Percentiles rank a stretch among this genome's conserved stretches.
Conservation (phyloP, 106 monocot genomes). For the Acanthochlamys bracteata region DNA sequence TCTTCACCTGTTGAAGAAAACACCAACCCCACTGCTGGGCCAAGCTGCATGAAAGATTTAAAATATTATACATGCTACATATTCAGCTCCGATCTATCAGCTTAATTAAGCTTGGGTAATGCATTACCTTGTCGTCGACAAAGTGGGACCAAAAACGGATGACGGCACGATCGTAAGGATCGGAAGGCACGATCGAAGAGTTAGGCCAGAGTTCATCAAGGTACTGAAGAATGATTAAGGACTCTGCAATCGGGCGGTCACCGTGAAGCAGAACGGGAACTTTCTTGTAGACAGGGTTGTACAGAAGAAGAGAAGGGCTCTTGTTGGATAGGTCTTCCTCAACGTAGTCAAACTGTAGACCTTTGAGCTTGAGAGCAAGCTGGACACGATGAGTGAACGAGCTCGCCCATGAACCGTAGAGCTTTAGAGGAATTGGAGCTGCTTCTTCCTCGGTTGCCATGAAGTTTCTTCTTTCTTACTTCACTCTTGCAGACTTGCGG, state of each 20-base stretch:
- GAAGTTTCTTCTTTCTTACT: no score
- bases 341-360: conserved; percentile 44
- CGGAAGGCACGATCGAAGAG: conserved; percentile 25
- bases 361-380: conserved; percentile 61
- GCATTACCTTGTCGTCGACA: conserved; percentile 38
- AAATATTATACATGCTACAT: no score
- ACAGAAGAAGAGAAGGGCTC: conserved; percentile 40
- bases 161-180: conserved; percentile 39
- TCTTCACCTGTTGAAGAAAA: conserved; percentile 46
- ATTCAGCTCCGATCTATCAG: background rate
- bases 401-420: conserved; percentile 51
- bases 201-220: conserved; percentile 39
- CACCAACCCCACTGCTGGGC: conserved; percentile 39
- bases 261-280: conserved; percentile 58
- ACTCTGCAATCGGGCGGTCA: conserved; percentile 44
- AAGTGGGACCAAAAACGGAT: conserved; percentile 62
- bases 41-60: conserved; percentile 24
- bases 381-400: conserved; percentile 68
- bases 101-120: no score
- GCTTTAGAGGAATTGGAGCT: conserved; percentile 21
- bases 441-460: background rate
- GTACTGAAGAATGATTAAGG: conserved; percentile 66
- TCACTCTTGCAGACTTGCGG: background rate
- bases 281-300: conserved; percentile 62
- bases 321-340: conserved; percentile 59